Percentiles rank a stretch among this genome's conserved stretches.
These are phyloP conservation scores for Penicillium sp. DNA, from an alignment of 2,329 filamentous ascomycete species.

Conservation along the genomic window DNA sequence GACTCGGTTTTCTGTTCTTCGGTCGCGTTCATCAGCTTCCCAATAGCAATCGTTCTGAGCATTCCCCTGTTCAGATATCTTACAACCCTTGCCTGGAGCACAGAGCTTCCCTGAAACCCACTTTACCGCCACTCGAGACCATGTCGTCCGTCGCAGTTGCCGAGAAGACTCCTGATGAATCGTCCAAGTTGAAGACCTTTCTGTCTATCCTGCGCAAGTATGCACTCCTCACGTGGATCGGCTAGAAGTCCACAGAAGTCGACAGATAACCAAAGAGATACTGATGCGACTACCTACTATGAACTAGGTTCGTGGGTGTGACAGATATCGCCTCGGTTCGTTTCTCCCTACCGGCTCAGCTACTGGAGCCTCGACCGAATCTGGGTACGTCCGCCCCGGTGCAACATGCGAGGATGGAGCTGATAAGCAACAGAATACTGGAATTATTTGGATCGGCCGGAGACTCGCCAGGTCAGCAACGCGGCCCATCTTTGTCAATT, in stretches of 20 bases:
- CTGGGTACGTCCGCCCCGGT: constrained; percentile 51
- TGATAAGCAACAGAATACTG: constrained; percentile 68
- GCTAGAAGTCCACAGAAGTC: not conserved
- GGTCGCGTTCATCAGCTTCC: not conserved
- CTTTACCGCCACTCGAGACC: constrained; percentile 7
- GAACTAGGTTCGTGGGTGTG: constrained; percentile 81
- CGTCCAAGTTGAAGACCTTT: constrained; percentile 84
- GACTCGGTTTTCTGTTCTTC: not conserved
- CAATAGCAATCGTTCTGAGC: not conserved
- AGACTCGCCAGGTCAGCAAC: constrained; percentile 64
- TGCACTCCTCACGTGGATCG: constrained; percentile 28
- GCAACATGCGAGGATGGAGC: constrained; percentile 2
- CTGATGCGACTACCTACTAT: constrained; percentile 10
- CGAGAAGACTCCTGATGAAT: constrained; percentile 66
- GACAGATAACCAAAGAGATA: not conserved
- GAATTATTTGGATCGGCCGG: constrained; percentile 94
- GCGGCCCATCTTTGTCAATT: constrained; percentile 16
- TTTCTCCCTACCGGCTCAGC: constrained; percentile 91
- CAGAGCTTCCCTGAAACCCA: constrained; percentile 2
- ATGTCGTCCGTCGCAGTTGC: constrained; percentile 33
- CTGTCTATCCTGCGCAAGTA: constrained; percentile 83
- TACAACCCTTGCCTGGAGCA: not conserved
- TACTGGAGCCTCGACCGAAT: constrained; percentile 93
- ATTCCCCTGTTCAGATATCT: constrained; percentile 2
- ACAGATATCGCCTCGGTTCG: constrained; percentile 91